A percentile compares a stretch with the other conserved stretches of the same genome.
Conservation (phyloP, 352 stramenopile genomes). For the Phytophthora syringae region DNA sequence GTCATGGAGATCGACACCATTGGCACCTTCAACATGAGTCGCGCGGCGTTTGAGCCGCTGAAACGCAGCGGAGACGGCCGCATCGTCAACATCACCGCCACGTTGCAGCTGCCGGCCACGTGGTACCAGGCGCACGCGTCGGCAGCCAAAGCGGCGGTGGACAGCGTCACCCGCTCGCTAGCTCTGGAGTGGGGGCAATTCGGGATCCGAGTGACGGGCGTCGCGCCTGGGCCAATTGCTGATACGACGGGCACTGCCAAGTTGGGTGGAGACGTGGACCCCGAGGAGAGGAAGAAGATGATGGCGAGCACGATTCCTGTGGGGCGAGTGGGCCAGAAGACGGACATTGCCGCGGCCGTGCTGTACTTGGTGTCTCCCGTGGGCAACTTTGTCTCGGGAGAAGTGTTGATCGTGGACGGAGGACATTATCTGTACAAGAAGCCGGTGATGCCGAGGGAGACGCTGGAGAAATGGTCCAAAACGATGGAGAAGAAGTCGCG, state of each 20-base stretch:
- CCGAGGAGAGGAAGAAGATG: conserved; percentile 48
- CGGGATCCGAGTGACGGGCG: conserved; percentile 93
- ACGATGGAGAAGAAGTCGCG: conserved; percentile 76
- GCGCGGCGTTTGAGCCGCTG: conserved; percentile 87
- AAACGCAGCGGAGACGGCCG: conserved; percentile 67
- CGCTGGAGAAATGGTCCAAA: conserved; percentile 81
- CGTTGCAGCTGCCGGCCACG: conserved; percentile 91
- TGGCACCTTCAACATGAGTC: conserved; percentile 97
- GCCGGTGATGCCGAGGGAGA: conserved; percentile 71
- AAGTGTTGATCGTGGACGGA: conserved; percentile 87
- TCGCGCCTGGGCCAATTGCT: conserved; percentile 96
- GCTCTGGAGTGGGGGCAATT: conserved; percentile 97
- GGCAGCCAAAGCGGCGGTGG: conserved; percentile 95
- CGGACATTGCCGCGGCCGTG: conserved; percentile 81
- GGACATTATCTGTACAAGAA: conserved; percentile 83
- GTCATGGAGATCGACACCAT: conserved; percentile 97
- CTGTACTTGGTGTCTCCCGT: conserved; percentile 86
- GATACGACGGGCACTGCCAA: conserved; percentile 95
- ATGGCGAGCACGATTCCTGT: conserved; percentile 68
- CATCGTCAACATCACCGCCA: conserved; percentile 97
- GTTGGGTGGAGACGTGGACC: conserved; percentile 73
- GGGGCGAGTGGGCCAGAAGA: conserved; percentile 81
- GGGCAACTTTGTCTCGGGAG: conserved; percentile 81
- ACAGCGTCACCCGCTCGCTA: conserved; percentile 94
- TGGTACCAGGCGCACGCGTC: conserved; percentile 96